Percentiles rank a stretch among this genome's conserved stretches.
Evolutionary conservation across 305 asterid genomes (phyloP).

Genomic region (Plantago coronopus): DNA sequence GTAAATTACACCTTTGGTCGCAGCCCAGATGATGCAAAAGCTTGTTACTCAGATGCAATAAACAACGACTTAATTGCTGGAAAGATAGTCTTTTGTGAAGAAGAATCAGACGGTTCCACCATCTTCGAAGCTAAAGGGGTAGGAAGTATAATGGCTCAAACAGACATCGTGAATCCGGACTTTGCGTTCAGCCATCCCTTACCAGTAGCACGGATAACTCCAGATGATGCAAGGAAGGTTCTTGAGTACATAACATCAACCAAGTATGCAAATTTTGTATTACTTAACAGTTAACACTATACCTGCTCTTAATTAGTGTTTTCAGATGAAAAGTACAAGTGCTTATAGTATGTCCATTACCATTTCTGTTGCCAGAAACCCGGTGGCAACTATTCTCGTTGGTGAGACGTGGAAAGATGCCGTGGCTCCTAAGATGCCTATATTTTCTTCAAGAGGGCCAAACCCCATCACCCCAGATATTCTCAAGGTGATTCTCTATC

Average conservation of each 20-base stretch:
- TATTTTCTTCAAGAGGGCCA: slow-evolving; percentile 62
- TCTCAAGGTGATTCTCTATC: slow-evolving; percentile 37
- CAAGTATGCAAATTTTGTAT: slow-evolving; percentile 27
- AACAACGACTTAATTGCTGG: slow-evolving; percentile 34
- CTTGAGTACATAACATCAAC: slow-evolving; percentile 39
- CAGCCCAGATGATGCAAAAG: slow-evolving; percentile 24
- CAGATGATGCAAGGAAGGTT: slow-evolving; percentile 33
- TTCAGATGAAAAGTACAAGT: neutral
- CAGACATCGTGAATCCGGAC: slow-evolving; percentile 24
- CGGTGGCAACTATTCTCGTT: slow-evolving; percentile 40
- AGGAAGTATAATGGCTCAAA: slow-evolving; percentile 38
- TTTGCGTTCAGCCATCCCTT: slow-evolving; percentile 45
- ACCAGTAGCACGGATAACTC: slow-evolving; percentile 40
- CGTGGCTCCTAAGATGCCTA: slow-evolving; percentile 46
- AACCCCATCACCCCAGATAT: slow-evolving; percentile 45
- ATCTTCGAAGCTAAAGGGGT: slow-evolving; percentile 32
- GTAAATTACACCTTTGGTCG: slow-evolving; percentile 41
- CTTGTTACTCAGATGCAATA: slow-evolving; percentile 27
- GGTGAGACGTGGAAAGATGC: slow-evolving; percentile 40
- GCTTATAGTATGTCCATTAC: neutral
- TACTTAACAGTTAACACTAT: neutral
- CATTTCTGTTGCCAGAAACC: slow-evolving; percentile 28
- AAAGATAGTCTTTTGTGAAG: slow-evolving; percentile 46
- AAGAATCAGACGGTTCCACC: slow-evolving; percentile 35
- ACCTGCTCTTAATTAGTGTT: neutral